phyloP scores from a whole-genome alignment of 2,329 filamentous ascomycete species.

The Clarireedia hainanense region DNA sequence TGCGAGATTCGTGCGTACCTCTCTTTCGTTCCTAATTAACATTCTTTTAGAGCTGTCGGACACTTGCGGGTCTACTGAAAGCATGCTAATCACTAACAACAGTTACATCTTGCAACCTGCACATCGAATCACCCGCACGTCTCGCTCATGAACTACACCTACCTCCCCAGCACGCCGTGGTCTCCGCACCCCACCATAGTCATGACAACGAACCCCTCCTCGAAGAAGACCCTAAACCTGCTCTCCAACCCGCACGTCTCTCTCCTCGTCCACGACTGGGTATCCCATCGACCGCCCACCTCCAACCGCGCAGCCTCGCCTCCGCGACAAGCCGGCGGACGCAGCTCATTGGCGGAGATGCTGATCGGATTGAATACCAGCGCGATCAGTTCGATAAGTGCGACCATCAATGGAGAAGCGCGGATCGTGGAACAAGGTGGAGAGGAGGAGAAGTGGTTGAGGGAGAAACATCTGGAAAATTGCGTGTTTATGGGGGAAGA shows the following conservation, averaged over 20 bases:
- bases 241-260: constrained; percentile 79
- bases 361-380: constrained; percentile 88
- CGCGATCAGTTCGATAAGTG: constrained; percentile 79
- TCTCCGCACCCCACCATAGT: constrained; percentile 73
- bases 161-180: constrained; percentile 72
- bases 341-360: constrained; percentile 71
- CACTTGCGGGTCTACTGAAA: background rate
- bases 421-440: constrained; percentile 63
- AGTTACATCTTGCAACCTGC: constrained; percentile 95
- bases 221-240: constrained; percentile 76
- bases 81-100: background rate
- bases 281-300: constrained; percentile 82
- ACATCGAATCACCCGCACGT: constrained; percentile 78
- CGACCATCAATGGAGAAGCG: constrained; percentile 88
- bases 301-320: constrained; percentile 50
- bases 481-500: constrained; percentile 71
- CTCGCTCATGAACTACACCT: constrained; percentile 98
- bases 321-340: constrained; percentile 51
- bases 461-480: constrained; percentile 77
- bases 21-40: constrained; percentile 8
- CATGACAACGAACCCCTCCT: constrained; percentile 80
- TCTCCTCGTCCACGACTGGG: constrained; percentile 96
- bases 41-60: background rate
- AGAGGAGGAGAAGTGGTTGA: constrained; percentile 79
- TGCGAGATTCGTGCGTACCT: constrained; percentile 71